These are phyloP conservation scores for Paxillus involutus DNA, from an alignment of 768 basidiomycete species.

Conservation along the genomic window DNA sequence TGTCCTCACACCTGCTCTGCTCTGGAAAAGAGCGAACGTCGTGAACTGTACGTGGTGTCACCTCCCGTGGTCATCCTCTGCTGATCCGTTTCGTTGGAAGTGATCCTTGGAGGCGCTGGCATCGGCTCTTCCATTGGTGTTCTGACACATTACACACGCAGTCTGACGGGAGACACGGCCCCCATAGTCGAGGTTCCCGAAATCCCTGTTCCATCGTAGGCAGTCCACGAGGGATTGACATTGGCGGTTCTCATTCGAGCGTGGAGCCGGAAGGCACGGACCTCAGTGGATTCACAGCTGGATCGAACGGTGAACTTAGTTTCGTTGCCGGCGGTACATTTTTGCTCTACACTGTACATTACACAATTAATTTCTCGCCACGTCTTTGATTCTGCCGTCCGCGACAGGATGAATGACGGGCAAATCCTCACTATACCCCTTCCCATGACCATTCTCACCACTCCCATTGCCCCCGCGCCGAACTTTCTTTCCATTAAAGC, in stretches of 20 bases:
- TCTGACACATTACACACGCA: constrained; percentile 53
- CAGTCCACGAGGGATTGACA: neutral
- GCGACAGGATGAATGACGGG: constrained; percentile 58
- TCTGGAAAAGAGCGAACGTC: constrained; percentile 67
- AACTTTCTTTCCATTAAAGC: constrained; percentile 58
- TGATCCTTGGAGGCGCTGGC: constrained; percentile 71
- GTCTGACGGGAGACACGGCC: constrained; percentile 53
- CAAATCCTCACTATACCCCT: constrained; percentile 44
- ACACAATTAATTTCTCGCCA: constrained; percentile 33
- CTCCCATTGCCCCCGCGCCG: constrained; percentile 26
- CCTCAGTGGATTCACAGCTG: neutral
- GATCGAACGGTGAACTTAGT: neutral
- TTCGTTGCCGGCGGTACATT: neutral
- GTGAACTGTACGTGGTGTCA: constrained; percentile 52
- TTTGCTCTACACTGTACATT: constrained; percentile 13
- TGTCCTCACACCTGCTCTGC: constrained; percentile 63
- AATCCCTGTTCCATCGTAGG: constrained; percentile 16
- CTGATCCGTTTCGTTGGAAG: constrained; percentile 34
- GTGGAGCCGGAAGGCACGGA: neutral
- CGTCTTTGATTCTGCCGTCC: constrained; percentile 67
- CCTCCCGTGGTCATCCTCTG: neutral
- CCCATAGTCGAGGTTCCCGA: constrained; percentile 39
- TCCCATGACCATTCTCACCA: constrained; percentile 10
- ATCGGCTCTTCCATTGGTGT: constrained; percentile 63
- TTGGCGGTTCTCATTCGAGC: neutral